phyloP scores from a whole-genome alignment of 495 filamentous ascomycete genomes.

The Jackrogersella minutella region DNA sequence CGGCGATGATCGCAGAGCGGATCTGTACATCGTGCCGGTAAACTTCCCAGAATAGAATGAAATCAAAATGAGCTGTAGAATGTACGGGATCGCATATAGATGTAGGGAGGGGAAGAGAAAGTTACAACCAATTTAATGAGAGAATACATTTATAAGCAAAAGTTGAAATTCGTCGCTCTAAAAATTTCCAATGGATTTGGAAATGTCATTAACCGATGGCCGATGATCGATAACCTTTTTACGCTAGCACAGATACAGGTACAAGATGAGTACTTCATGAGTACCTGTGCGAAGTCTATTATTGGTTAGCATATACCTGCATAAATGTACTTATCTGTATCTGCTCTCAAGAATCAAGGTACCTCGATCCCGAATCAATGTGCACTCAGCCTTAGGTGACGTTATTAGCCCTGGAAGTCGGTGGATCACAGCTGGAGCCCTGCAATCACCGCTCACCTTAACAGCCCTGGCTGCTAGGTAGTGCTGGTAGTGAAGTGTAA shows the following conservation, averaged over 20 bases:
- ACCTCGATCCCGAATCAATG: not conserved
- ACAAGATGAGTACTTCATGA: too few relatives aligned
- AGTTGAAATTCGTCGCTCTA: slow-evolving; percentile 17
- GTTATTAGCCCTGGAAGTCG: slow-evolving; percentile 4
- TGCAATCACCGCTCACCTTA: not conserved
- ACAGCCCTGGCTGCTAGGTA: too few relatives aligned
- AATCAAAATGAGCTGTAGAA: too few relatives aligned
- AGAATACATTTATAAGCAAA: slow-evolving; percentile 36
- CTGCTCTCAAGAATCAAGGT: not conserved
- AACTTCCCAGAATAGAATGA: too few relatives aligned
- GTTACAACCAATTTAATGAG: not conserved
- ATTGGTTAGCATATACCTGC: not conserved
- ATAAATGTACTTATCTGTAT: not conserved
- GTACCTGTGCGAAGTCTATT: too few relatives aligned
- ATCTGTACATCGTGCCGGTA: slow-evolving; percentile 65
- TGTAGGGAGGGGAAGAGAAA: slow-evolving; percentile 9
- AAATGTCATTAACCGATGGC: slow-evolving; percentile 18
- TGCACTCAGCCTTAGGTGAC: slow-evolving; percentile 6
- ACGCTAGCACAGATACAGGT: not conserved
- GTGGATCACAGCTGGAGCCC: too few relatives aligned
- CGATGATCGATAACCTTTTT: slow-evolving; percentile 18
- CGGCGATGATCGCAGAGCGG: slow-evolving; percentile 64
- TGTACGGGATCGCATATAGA: not conserved
- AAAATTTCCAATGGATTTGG: slow-evolving; percentile 1
- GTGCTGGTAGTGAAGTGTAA: too few relatives aligned